Evolutionary conservation across 306 rosid species (phyloP), one percentile per base, ranked within the genome.

Genomic region (Vigna nakashimae): DNA sequence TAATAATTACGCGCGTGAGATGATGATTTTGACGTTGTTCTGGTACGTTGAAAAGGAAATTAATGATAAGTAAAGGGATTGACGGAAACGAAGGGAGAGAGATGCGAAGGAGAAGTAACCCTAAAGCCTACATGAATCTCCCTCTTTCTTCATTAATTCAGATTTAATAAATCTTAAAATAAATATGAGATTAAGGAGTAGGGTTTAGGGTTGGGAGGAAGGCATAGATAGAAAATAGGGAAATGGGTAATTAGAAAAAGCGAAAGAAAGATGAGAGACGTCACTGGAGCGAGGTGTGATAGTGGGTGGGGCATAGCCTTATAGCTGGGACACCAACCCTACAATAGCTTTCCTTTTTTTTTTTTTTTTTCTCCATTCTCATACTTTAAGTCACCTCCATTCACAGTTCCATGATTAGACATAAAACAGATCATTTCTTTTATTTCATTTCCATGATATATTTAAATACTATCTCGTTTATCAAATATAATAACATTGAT

Each of bases 381-480:
- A 70, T 55, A 70, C 96, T 91, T 89, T 87, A 87, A 83, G 93
- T 91, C 96, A 67, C 82, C 18, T 91, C 90, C 46, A 52, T 76
- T 15, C 15, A 80, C 88, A 77, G 84, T 45, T 26, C 38, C 62
- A 56, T 74, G 82, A 77, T 71, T 40, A 45, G 79, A 79, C 74
- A 59, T 74, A 2, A 36, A 57, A 77, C 30, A 40, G 26, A 20
- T 56, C 0, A 18, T 53, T 9, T 55, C 68, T 78, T 56, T 62
- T 3, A 34, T 36, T 36, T 42, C 4, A 48, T 18, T 26, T 26
- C 7, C 6, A 45, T 6, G 1, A 1, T 6, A 36, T 36, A 7
- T 36, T 36, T 36, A 36, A 36, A 36, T 6, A 36, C 42, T 36
- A 34, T 5, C 8, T 36, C 2, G 0, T 36, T 5, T 36, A 6